Conservation (phyloP, 768 basidiomycete species). For the Cubamyces lactineus region DNA sequence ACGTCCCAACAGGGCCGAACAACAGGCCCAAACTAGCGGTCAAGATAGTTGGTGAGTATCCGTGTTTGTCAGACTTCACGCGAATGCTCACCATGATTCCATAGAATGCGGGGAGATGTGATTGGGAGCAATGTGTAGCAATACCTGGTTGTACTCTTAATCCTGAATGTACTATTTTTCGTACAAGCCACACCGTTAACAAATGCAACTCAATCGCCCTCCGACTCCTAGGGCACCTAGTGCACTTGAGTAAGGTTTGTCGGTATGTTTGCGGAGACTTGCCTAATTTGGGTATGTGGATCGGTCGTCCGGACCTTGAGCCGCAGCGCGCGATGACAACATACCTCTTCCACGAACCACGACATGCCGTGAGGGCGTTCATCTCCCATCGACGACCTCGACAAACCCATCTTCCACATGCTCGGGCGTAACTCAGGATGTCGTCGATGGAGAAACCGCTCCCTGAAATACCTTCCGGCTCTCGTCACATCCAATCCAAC, state of each 20-base stretch:
- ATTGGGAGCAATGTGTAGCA: constrained; percentile 2
- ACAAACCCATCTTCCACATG: background rate
- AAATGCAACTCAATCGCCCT: no score
- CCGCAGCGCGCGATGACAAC: background rate
- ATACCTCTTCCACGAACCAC: constrained; percentile 8
- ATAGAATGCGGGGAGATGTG: constrained; percentile 47
- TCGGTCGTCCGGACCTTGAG: background rate
- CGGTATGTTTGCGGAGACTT: constrained; percentile 5
- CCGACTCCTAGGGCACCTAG: no score
- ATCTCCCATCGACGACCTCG: background rate
- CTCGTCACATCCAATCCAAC: constrained; percentile 4
- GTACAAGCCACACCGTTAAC: background rate
- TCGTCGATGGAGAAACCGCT: constrained; percentile 31
- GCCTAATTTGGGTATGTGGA: background rate
- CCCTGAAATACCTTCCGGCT: constrained; percentile 25
- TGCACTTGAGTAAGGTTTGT: no score
- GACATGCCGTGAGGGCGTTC: constrained; percentile 3
- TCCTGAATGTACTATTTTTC: background rate
- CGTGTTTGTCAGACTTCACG: background rate
- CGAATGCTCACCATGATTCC: background rate
- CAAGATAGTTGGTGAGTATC: constrained; percentile 76
- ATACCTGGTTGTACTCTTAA: background rate
- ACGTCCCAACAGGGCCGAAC: constrained; percentile 89
- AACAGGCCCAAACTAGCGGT: constrained; percentile 88
- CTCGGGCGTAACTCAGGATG: background rate